Percentiles rank a stretch among this genome's conserved stretches.
Conservation (phyloP, 306 rosid species). For the Coriaria nepalensis region DNA sequence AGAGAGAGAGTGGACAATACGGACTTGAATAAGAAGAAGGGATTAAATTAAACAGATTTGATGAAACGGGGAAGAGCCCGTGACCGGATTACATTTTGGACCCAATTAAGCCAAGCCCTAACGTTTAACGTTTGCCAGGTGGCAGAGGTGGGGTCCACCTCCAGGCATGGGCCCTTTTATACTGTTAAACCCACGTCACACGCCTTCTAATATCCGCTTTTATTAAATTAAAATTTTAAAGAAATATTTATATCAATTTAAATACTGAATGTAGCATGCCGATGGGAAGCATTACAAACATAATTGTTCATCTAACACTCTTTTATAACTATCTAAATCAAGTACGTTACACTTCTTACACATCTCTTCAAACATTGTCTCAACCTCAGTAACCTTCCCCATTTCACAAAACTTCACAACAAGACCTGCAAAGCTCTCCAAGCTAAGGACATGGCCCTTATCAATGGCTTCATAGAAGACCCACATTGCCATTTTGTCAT, state of each 20-base stretch:
- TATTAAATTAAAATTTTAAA: no score
- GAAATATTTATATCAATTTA: no score
- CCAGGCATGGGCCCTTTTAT: no score
- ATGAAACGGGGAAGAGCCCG: constrained; percentile 25
- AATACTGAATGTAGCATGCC: no score
- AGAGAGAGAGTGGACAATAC: constrained; percentile 45
- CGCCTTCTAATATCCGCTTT: no score
- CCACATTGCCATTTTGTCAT: constrained; percentile 23
- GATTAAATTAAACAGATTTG: constrained; percentile 21
- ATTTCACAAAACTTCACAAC: constrained; percentile 17
- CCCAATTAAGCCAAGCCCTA: no score
- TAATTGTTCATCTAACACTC: constrained; percentile 9
- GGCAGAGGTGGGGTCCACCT: no score
- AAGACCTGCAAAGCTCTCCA: constrained; percentile 24
- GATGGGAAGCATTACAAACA: neutral
- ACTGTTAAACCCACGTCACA: no score
- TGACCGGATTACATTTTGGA: neutral
- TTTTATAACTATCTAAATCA: constrained; percentile 18
- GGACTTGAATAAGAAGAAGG: constrained; percentile 40
- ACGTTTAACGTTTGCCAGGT: no score
- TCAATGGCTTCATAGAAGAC: constrained; percentile 21
- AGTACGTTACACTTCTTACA: constrained; percentile 12
- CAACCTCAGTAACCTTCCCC: constrained; percentile 23
- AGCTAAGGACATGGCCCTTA: constrained; percentile 17
- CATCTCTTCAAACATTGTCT: constrained; percentile 23